Evolutionary conservation across 2,329 filamentous ascomycete genomes (phyloP).

Genomic region (Delphinella strobiligena): DNA sequence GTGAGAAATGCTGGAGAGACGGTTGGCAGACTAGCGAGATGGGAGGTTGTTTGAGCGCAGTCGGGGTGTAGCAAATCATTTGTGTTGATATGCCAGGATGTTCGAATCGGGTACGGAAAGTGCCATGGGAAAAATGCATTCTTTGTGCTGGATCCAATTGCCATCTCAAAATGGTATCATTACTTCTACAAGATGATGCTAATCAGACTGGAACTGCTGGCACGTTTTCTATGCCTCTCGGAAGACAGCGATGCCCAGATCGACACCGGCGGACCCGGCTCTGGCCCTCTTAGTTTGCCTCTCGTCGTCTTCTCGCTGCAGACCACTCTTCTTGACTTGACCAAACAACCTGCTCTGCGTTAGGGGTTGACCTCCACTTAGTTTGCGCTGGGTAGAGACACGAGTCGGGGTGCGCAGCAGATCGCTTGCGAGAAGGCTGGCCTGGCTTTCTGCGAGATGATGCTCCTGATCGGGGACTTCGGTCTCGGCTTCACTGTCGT

Average conservation of each 20-base stretch:
- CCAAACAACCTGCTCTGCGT: constrained; percentile 1
- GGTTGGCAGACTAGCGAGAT: constrained; percentile 65
- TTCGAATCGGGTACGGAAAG: no score
- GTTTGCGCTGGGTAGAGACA: background rate
- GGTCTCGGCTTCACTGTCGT: constrained; percentile 40
- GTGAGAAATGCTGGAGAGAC: constrained; percentile 70
- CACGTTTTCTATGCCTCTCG: background rate
- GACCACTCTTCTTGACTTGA: constrained; percentile 1
- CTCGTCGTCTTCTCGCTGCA: background rate
- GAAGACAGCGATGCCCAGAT: background rate
- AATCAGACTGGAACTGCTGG: no score
- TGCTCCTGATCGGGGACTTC: constrained; percentile 44
- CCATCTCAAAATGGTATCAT: no score
- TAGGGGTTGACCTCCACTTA: background rate
- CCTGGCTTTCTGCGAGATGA: constrained; percentile 40
- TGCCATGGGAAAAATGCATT: no score
- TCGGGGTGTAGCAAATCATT: no score
- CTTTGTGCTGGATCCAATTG: no score
- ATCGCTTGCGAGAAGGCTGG: background rate
- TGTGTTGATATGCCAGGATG: no score
- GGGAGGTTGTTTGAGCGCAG: constrained; percentile 51
- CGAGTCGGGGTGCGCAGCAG: constrained; percentile 4
- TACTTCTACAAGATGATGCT: no score
- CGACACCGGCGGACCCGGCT: background rate
- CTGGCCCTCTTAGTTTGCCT: background rate